Evolutionary conservation across 352 stramenopile genomes (phyloP), one percentile per base, ranked within the genome.

Genomic region (Globisporangium viniferum): DNA sequence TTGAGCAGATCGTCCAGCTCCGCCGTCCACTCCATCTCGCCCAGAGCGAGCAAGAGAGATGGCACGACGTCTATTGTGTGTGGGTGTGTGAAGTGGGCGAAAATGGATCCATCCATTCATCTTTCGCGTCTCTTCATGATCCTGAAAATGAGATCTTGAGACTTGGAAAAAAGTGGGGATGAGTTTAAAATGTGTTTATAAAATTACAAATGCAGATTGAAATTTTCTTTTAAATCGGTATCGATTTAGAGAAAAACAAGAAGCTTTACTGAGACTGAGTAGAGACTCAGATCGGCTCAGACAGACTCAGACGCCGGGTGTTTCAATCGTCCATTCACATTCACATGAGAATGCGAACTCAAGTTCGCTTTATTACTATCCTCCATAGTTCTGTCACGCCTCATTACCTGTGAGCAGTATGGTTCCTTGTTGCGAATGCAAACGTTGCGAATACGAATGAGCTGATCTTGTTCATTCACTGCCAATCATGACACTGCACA

Each of bases 1-100:
- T 90, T 91, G 53, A 93, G 71, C 68, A 90, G 73, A 53, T 74
- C 72, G 44, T 90, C 78, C 9, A 91, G 76, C 69, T 88, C 80
- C 1, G 48, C 36, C 24, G 82, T 91, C 86, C 86, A 93, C 62
- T 81, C 74, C 86, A 91, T 91, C 67, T 49, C 15, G 5, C 0
- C 41, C 5, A 15, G 15, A 49, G 41, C 6, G 15, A 8, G 15
- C n/a, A 15, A 46, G 39, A 44, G 3, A 49, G 41, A 49, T 49
- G 5, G 41, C 15, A 14, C 15, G 41, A 0, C 5, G 14, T n/a
- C 41, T 49, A 20, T 49, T 48, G 39, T 20, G 39, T 20, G 39
- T 44, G 36, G 9, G 14, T n/a, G 41, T n/a, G 41, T 20, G 8
- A 14, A 36, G 54, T 10, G 27, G 24, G 8, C 22, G 24, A 41